These are phyloP conservation scores for Talaromyces albobiverticillius DNA, from an alignment of 2,329 filamentous ascomycete species.

Conservation along the genomic window DNA sequence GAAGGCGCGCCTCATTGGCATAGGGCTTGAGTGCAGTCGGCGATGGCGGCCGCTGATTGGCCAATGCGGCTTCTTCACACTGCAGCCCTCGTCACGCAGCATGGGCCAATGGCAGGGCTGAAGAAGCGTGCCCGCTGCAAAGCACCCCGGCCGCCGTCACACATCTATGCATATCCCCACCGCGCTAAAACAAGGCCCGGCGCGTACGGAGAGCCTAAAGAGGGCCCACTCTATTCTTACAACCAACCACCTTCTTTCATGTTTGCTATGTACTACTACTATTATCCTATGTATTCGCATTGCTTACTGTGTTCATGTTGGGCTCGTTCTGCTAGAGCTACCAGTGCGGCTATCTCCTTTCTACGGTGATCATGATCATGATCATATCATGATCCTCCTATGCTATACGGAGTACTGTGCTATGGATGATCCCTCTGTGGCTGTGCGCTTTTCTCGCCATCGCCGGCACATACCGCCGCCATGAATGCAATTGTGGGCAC, in stretches of 20 bases:
- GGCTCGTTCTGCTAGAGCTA: too few relatives aligned
- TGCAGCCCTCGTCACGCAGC: slow-evolving; percentile 13
- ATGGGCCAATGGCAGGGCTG: slow-evolving; percentile 8
- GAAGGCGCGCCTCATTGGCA: slow-evolving; percentile 6
- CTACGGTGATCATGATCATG: too few relatives aligned
- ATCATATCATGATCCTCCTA: too few relatives aligned
- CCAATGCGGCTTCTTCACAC: slow-evolving; percentile 5
- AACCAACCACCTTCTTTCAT: neutral
- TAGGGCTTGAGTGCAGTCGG: neutral
- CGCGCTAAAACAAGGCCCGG: slow-evolving; percentile 16
- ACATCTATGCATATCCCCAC: too few relatives aligned
- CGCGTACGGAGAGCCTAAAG: slow-evolving; percentile 13
- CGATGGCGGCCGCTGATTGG: slow-evolving; percentile 16
- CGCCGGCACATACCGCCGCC: too few relatives aligned
- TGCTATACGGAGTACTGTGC: too few relatives aligned
- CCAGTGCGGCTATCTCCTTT: too few relatives aligned
- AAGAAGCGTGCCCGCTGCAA: slow-evolving; percentile 14
- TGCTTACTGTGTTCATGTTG: too few relatives aligned
- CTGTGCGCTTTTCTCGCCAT: neutral
- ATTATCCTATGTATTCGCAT: too few relatives aligned
- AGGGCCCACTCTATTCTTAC: too few relatives aligned
- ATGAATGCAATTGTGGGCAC: too few relatives aligned
- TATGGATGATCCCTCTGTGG: too few relatives aligned
- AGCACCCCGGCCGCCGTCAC: neutral
- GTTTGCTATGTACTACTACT: neutral